These are phyloP conservation scores for Lactarius sanguifluus DNA, from an alignment of 768 basidiomycete genomes.

Conservation along the genomic window DNA sequence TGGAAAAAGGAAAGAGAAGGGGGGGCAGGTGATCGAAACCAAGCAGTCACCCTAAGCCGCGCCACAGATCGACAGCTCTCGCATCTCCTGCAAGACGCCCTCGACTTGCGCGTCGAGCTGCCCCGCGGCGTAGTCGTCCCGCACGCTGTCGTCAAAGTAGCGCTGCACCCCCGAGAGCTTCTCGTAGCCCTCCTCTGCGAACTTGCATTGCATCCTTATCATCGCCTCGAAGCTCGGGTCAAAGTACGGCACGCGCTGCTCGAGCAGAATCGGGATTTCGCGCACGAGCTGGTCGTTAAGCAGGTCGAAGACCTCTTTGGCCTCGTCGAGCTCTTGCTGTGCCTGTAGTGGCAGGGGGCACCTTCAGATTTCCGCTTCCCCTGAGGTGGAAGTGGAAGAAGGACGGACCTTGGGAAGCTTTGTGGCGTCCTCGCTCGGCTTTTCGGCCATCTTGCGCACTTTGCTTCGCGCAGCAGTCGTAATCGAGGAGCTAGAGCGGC, in stretches of 20 bases:
- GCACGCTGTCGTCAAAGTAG: slow-evolving; percentile 85
- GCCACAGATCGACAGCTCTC: slow-evolving; percentile 91
- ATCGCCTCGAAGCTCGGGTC: slow-evolving; percentile 99
- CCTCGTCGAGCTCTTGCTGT: slow-evolving; percentile 94
- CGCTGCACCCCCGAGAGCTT: slow-evolving; percentile 93
- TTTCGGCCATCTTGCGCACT: slow-evolving; percentile 85
- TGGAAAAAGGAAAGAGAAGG: not conserved
- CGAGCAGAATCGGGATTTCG: slow-evolving; percentile 90
- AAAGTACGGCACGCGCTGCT: slow-evolving; percentile 95
- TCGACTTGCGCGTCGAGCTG: slow-evolving; percentile 98
- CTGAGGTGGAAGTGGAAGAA: slow-evolving; percentile 1
- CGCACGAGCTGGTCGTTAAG: slow-evolving; percentile 89
- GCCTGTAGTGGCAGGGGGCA: slow-evolving; percentile 47
- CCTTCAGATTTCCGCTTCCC: not conserved
- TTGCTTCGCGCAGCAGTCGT: slow-evolving; percentile 90
- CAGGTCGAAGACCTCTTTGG: slow-evolving; percentile 90
- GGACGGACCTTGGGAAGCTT: slow-evolving; percentile 76
- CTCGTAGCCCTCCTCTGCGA: slow-evolving; percentile 98
- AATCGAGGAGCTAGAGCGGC: slow-evolving; percentile 79
- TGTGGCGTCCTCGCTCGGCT: slow-evolving; percentile 90
- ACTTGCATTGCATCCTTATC: slow-evolving; percentile 97
- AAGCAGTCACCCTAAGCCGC: slow-evolving; percentile 35
- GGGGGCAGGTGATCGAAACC: not conserved
- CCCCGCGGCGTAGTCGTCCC: slow-evolving; percentile 97
- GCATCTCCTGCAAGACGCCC: slow-evolving; percentile 95